Evolutionary conservation across 2,329 filamentous ascomycete species (phyloP).

Genomic region (Ploettnerulaceae sp.): DNA sequence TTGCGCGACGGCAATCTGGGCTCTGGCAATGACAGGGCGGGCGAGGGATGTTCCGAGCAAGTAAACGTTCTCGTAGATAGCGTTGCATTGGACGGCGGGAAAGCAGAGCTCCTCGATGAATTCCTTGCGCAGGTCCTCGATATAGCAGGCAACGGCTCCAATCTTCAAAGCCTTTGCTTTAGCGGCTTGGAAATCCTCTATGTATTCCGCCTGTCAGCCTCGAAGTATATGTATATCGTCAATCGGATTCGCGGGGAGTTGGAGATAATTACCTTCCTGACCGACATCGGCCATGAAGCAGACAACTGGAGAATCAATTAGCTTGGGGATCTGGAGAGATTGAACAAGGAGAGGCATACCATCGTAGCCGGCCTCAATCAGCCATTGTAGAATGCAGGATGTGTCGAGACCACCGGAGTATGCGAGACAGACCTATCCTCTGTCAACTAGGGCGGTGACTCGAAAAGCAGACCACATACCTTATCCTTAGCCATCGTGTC

Average conservation of each 20-base stretch:
- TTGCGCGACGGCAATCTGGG: conserved; percentile 59
- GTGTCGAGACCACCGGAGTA: conserved; percentile 44
- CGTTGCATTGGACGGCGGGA: conserved; percentile 71
- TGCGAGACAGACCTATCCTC: conserved; percentile 37
- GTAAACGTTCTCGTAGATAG: conserved; percentile 64
- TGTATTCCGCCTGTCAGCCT: background rate
- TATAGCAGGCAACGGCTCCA: conserved; percentile 35
- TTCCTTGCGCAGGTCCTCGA: conserved; percentile 63
- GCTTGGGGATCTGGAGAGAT: background rate
- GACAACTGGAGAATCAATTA: conserved; percentile 20
- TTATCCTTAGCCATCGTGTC: conserved; percentile 29
- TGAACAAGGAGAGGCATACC: conserved; percentile 10
- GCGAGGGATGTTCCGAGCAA: conserved; percentile 59
- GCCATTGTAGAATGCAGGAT: conserved; percentile 39
- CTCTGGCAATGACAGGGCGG: conserved; percentile 64
- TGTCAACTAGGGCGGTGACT: conserved; percentile 16
- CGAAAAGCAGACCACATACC: conserved; percentile 14
- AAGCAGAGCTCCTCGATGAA: conserved; percentile 74
- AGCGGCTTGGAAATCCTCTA: conserved; percentile 68
- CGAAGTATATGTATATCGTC: background rate
- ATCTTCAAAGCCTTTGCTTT: conserved; percentile 61
- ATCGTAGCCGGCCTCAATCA: conserved; percentile 47
- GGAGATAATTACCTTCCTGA: conserved; percentile 46
- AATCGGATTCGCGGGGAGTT: background rate
- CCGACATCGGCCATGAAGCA: conserved; percentile 65